phyloP scores from a whole-genome alignment of 2,329 filamentous ascomycete genomes.

The Aspergillus niger region DNA sequence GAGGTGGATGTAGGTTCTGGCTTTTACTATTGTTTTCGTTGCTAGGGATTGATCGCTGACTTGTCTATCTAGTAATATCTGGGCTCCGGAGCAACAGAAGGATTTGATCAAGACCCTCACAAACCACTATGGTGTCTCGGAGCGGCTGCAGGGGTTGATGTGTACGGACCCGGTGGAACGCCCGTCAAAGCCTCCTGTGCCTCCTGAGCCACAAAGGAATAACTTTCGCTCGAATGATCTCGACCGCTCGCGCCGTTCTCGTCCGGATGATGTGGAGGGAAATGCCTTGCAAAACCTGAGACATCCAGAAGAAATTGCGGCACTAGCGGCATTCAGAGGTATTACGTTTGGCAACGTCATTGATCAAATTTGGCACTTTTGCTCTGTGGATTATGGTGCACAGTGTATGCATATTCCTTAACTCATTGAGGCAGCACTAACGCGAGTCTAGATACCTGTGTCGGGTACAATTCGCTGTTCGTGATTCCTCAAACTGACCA shows the following conservation, averaged over 20 bases:
- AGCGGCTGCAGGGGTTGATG: slow-evolving; percentile 66
- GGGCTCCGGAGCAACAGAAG: slow-evolving; percentile 64
- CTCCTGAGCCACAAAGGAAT: slow-evolving; percentile 18
- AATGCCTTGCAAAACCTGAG: slow-evolving; percentile 26
- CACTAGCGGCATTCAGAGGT: slow-evolving; percentile 30
- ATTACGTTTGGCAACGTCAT: slow-evolving; percentile 62
- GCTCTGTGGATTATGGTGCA: slow-evolving; percentile 68
- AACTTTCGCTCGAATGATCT: slow-evolving; percentile 13
- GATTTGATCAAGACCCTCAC: slow-evolving; percentile 60
- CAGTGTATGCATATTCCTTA: slow-evolving; percentile 53
- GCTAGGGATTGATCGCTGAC: background rate
- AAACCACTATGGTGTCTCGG: slow-evolving; percentile 67
- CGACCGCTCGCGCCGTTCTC: slow-evolving; percentile 15
- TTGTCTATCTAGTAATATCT: slow-evolving; percentile 60
- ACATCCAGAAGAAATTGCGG: slow-evolving; percentile 24
- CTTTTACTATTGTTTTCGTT: no score
- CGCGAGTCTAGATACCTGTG: slow-evolving; percentile 59
- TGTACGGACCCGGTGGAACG: slow-evolving; percentile 54
- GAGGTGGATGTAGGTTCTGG: slow-evolving; percentile 66
- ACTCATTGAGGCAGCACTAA: slow-evolving; percentile 10
- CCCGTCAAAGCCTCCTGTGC: slow-evolving; percentile 22
- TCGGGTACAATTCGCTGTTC: slow-evolving; percentile 66
- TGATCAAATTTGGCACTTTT: slow-evolving; percentile 74
- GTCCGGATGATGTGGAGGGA: slow-evolving; percentile 36
- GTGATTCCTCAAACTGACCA: slow-evolving; percentile 51